Percentiles rank a stretch among this genome's conserved stretches.
These are phyloP conservation scores for Trametes gibbosa DNA, from an alignment of 768 basidiomycete genomes.

Conservation along the genomic window DNA sequence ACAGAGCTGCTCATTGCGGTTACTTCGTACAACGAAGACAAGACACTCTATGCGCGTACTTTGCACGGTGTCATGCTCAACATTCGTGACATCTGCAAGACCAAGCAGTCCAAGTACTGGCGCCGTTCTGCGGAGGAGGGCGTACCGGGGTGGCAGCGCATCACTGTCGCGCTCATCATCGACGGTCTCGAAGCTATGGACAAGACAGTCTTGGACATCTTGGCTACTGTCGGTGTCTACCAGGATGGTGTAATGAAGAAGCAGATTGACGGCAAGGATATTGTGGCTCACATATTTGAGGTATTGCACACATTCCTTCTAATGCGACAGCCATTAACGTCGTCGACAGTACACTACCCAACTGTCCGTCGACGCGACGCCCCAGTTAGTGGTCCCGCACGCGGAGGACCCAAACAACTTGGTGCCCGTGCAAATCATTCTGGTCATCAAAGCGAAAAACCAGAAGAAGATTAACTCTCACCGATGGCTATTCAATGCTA, in stretches of 20 bases:
- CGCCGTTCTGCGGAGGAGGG: slow-evolving; percentile 79
- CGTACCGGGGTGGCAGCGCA: slow-evolving; percentile 85
- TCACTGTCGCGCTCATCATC: slow-evolving; percentile 85
- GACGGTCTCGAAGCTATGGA: slow-evolving; percentile 96
- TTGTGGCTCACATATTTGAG: slow-evolving; percentile 94
- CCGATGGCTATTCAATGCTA: slow-evolving; percentile 94
- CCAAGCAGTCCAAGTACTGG: slow-evolving; percentile 93
- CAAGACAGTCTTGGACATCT: slow-evolving; percentile 86
- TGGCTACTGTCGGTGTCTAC: slow-evolving; percentile 89
- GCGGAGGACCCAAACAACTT: slow-evolving; percentile 88
- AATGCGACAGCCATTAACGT: neutral
- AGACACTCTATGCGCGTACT: slow-evolving; percentile 86
- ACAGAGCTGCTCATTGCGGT: slow-evolving; percentile 95
- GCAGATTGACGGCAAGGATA: slow-evolving; percentile 83
- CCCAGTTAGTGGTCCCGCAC: slow-evolving; percentile 88
- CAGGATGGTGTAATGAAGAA: slow-evolving; percentile 97
- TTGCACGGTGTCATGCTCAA: slow-evolving; percentile 97
- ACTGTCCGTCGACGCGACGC: slow-evolving; percentile 87
- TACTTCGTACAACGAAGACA: slow-evolving; percentile 92
- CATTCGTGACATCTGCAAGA: slow-evolving; percentile 96
- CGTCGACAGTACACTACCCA: slow-evolving; percentile 86
- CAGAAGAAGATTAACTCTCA: slow-evolving; percentile 96
- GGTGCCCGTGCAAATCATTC: slow-evolving; percentile 89
- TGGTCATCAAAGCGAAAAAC: slow-evolving; percentile 91
- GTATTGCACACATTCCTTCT: slow-evolving; percentile 35